A percentile compares a stretch with the other conserved stretches of the same genome.
phyloP scores from a whole-genome alignment of 2,329 filamentous ascomycete genomes.

The Monosporascus ibericus region DNA sequence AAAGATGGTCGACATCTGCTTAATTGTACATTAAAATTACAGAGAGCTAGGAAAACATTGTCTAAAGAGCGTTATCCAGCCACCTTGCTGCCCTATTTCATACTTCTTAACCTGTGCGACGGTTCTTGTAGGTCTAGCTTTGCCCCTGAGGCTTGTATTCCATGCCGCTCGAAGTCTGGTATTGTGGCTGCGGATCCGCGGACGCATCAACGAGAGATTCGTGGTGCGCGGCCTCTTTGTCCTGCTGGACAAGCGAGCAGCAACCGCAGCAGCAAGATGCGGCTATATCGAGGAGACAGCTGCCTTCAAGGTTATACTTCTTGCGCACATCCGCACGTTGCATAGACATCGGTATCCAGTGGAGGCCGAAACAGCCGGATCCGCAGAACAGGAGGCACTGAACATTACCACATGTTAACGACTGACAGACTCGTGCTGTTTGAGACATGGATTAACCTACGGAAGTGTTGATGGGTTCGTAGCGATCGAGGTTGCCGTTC shows the following conservation, averaged over 20 bases:
- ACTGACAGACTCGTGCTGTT: no score
- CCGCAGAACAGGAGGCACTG: conserved; percentile 39
- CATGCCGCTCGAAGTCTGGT: background rate
- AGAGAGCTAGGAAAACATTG: no score
- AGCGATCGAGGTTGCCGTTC: conserved; percentile 34
- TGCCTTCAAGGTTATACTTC: conserved; percentile 40
- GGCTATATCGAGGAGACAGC: conserved; percentile 35
- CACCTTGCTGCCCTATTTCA: no score
- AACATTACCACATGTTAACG: background rate
- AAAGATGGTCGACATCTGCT: no score
- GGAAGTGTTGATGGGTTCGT: conserved; percentile 40
- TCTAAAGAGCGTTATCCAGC: no score
- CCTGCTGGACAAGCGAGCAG: conserved; percentile 40
- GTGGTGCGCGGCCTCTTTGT: conserved; percentile 38
- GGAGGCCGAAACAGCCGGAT: conserved; percentile 32
- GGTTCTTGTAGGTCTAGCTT: no score
- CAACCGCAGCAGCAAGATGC: conserved; percentile 38
- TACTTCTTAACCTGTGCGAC: no score
- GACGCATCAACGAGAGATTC: conserved; percentile 12
- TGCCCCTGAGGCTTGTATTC: background rate
- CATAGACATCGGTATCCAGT: conserved; percentile 37
- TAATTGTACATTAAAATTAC: no score
- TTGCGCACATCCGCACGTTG: conserved; percentile 39
- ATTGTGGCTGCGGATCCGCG: background rate
- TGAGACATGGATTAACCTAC: conserved; percentile 24